Base-by-base conservation (phyloP, 1,284 basidiomycete species). In the Ustilago cynodontis region DNA sequence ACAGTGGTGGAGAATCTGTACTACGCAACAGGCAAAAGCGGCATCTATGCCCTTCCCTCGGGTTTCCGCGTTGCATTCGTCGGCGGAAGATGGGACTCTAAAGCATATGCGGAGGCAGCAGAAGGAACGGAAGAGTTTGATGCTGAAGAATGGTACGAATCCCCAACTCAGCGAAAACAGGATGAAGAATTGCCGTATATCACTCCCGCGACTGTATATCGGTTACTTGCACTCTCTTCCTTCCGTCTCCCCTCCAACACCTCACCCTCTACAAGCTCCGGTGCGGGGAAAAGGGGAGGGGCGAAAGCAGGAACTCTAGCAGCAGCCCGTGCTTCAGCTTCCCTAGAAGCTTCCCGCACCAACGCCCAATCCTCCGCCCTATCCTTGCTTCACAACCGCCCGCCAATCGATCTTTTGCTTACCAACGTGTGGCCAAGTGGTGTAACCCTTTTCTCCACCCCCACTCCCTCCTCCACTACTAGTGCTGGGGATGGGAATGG, bases 361-460 rank as follows among this genome's bases (percentile, higher is more conserved):
- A 49, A 63, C 3, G 74, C 71, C 3, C 59, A 65, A 28, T 51
- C 62, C 11, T 71, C 59, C 6, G 73, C 72, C 9, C 55, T 77
- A 0, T 24, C 31, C 11, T 22, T 55, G 10, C 54, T 77, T 8
- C 37, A 26, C 7, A 26, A 62, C 1, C 70, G 74, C 2, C 71
- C 71, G 13, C 61, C 82, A 4, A 67, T 86, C 53, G 84, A 86
- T 57, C 47, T 86, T 11, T 61, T 86, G 10, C 68, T 86, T 10
- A 78, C 79, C 1, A 82, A 77, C 37, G 63, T 59, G 45, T 86
- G 82, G 82, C 82, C 84, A 1, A 47, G 68, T 0, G 76, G 75
- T 4, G 63, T 86, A 24, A 77, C 80, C 0, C 71, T 77, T 14
- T 78, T 83, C 28, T 65, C 68, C 13, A 59, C 70, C 7, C 7